Evolutionary conservation across 2,329 filamentous ascomycete genomes (phyloP).

Genomic region (Cadophora luteo-olivacea): DNA sequence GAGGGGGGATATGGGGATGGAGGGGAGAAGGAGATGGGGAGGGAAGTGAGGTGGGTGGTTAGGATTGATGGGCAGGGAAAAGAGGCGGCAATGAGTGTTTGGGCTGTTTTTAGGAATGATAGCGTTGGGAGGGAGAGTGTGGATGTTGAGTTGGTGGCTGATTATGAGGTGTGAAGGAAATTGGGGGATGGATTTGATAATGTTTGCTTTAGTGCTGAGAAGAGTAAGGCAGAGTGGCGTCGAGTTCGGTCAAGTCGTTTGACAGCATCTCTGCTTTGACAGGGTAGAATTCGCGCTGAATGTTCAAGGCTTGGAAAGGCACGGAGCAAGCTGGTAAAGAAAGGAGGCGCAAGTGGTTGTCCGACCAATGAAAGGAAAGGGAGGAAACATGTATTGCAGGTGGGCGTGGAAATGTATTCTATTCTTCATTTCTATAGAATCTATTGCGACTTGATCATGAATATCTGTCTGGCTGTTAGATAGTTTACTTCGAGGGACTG

Average conservation of each 20-base stretch:
- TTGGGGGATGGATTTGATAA: not conserved
- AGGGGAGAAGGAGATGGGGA: not conserved
- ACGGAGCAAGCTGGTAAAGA: not conserved
- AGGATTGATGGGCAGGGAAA: not conserved
- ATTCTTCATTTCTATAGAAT: conserved; percentile 28
- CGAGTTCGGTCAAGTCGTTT: not conserved
- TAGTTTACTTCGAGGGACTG: not conserved
- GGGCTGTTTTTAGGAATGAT: conserved; percentile 8
- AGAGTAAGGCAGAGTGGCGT: not conserved
- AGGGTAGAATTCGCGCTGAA: not conserved
- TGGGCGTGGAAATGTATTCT: conserved; percentile 22
- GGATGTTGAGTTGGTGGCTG: conserved; percentile 11
- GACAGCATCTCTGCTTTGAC: not conserved
- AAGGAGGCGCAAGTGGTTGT: not conserved
- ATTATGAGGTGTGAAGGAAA: not conserved
- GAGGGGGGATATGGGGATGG: not conserved
- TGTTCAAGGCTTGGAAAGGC: not conserved
- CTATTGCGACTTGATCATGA: conserved; percentile 65
- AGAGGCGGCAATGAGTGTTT: conserved; percentile 1
- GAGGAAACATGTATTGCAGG: not conserved
- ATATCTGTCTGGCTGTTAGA: conserved; percentile 57
- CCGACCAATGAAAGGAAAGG: not conserved
- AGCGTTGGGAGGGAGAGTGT: not conserved
- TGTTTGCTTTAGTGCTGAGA: not conserved
- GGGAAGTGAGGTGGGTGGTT: conserved; percentile 2